Base-by-base conservation (phyloP, 2,329 filamentous ascomycete species). In the Apiospora hydei region DNA sequence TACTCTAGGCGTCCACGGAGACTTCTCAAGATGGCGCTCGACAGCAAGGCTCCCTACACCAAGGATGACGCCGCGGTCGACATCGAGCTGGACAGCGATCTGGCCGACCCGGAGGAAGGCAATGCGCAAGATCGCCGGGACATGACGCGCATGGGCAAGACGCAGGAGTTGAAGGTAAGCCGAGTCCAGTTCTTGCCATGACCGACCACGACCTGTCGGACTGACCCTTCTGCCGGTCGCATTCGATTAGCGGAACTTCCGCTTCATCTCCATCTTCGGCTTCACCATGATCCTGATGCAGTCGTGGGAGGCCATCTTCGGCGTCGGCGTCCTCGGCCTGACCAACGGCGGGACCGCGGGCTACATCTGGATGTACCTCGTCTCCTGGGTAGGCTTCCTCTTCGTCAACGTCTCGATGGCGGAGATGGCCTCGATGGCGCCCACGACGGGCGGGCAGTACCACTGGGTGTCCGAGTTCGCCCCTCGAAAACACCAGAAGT, bases 181-280 rank as follows among this genome's bases (percentile, higher is more conserved):
- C 74, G 14, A 6, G 51, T 30, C 6, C 41, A 34, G 5, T 11
- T 76, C 68, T 61, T 70, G 34, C 34, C 34, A 11, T 30, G 11
- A 11, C 26, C 16, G 14, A 10, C 8, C 21, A 8, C 5, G 13
- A 18, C 3, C 4, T 1, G 6, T 6, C 8, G n/a, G 6, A 34
- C 24, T 61, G 53, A 61, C 14, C 7, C 7, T 38, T 3, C 34
- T 8, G 0, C 3, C 8, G 30, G 10, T 30, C 13, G 21, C 53
- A 24, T 2, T 5, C 53, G 10, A 43, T 71, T 71, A 69, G 68
- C 21, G 68, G 26, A 57, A 69, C 68, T 69, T 78, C 13, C 75
- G 76, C 16, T 78, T 78, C 66, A 72, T 78, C 34, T 75, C 76
- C 51, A 76, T 78, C 47, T 77, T 77, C 66, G 68, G 68, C 68